These are phyloP conservation scores for Lachnellula willkommii DNA, from an alignment of 2,329 filamentous ascomycete species.

Conservation along the genomic window DNA sequence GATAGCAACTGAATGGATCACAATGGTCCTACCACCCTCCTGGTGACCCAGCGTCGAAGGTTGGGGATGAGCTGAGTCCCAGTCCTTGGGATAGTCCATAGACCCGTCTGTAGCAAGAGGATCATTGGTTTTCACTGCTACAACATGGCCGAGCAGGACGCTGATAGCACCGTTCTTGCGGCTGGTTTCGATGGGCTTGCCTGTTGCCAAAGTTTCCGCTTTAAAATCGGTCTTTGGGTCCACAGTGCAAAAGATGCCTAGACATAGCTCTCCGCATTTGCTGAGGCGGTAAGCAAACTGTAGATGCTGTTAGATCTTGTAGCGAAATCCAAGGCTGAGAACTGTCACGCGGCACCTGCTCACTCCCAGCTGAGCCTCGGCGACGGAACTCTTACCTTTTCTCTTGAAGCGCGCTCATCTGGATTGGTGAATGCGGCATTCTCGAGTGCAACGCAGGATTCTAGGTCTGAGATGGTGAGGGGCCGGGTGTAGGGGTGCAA, in stretches of 20 bases:
- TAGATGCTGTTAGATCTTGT: constrained; percentile 5
- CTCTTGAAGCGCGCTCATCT: constrained; percentile 44
- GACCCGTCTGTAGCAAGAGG: constrained; percentile 64
- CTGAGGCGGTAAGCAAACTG: constrained; percentile 74
- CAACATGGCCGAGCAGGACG: constrained; percentile 70
- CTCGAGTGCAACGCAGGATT: constrained; percentile 53
- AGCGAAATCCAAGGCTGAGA: not conserved
- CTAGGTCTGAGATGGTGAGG: constrained; percentile 61
- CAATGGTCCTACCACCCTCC: constrained; percentile 67
- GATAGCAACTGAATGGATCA: constrained; percentile 77
- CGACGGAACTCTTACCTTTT: constrained; percentile 43
- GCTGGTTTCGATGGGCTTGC: constrained; percentile 55
- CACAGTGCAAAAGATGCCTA: constrained; percentile 73
- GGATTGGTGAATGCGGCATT: constrained; percentile 48
- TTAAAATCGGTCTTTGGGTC: constrained; percentile 43
- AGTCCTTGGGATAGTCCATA: constrained; percentile 69
- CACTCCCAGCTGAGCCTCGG: not conserved
- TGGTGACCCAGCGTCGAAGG: constrained; percentile 59
- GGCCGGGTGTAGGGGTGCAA: constrained; percentile 71
- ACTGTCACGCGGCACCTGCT: constrained; percentile 14
- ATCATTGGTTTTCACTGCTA: constrained; percentile 65
- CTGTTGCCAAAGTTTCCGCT: constrained; percentile 49
- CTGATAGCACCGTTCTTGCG: constrained; percentile 49
- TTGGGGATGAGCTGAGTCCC: constrained; percentile 46
- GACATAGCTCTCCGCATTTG: constrained; percentile 67